These are phyloP conservation scores for Centrapalus pauciflorus DNA, from an alignment of 129 eudicot genomes.

Conservation along the genomic window DNA sequence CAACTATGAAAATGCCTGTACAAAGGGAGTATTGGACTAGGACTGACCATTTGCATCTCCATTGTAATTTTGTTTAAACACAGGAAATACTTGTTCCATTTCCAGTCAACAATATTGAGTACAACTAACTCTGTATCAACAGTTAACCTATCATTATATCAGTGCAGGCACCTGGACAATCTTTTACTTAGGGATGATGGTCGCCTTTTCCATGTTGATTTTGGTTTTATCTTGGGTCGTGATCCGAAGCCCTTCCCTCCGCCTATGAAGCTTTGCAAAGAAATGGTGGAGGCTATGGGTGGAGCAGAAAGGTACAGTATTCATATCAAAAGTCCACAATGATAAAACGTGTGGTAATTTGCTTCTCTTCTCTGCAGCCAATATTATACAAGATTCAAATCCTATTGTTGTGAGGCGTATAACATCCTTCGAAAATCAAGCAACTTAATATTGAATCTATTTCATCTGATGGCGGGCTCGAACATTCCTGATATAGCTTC, in stretches of 20 bases:
- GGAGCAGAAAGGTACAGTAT: conserved; percentile 88
- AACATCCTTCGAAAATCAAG: conserved; percentile 97
- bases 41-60: no score
- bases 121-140: no score
- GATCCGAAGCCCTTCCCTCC: conserved; percentile 99
- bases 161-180: conserved; percentile 88
- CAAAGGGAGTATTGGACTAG: no score
- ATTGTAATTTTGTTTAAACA: no score
- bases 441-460: conserved; percentile 80
- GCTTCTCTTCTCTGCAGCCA: conserved; percentile 51
- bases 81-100: no score
- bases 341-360: not conserved
- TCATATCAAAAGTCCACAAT: not conserved
- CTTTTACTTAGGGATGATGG: conserved; percentile 90
- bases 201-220: conserved; percentile 95
- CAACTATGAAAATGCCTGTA: no score
- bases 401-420: conserved; percentile 98
- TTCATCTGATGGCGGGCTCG: conserved; percentile 96
- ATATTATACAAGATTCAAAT: conserved; percentile 92
- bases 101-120: no score
- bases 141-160: conserved; percentile 8
- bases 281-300: conserved; percentile 99
- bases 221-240: conserved; percentile 93
- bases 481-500: conserved; percentile 98
- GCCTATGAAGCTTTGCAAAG: conserved; percentile 99